These are phyloP conservation scores for Ceratobasidium sp. DNA, from an alignment of 1,284 basidiomycete genomes.

Conservation along the genomic window DNA sequence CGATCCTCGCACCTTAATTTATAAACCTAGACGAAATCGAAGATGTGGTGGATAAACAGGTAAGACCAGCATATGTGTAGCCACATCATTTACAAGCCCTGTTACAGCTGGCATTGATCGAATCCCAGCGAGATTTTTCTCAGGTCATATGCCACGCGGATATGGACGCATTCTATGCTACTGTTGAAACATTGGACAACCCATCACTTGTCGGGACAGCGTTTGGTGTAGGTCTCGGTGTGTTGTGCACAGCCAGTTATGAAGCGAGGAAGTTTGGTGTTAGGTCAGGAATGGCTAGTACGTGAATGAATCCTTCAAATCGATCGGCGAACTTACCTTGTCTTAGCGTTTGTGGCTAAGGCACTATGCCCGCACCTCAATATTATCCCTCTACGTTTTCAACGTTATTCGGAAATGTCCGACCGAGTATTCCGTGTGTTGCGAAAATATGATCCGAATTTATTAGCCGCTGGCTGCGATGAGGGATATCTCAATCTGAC, in stretches of 20 bases:
- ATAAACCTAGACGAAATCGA: conserved; percentile 36
- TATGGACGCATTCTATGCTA: conserved; percentile 80
- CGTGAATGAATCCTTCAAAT: conserved; percentile 40
- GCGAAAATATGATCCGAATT: conserved; percentile 78
- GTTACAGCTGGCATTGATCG: conserved; percentile 73
- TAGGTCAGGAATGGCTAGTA: conserved; percentile 87
- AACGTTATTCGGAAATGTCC: conserved; percentile 77
- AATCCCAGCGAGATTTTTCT: conserved; percentile 77
- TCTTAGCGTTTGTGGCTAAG: conserved; percentile 82
- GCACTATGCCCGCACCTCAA: conserved; percentile 94
- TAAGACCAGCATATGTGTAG: conserved; percentile 47
- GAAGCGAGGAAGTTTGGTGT: conserved; percentile 89
- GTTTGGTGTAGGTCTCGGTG: conserved; percentile 81
- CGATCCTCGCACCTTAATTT: background rate
- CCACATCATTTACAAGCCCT: background rate
- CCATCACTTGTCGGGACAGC: conserved; percentile 82
- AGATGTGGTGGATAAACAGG: conserved; percentile 35
- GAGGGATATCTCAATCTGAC: conserved; percentile 91
- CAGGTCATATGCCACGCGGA: conserved; percentile 87
- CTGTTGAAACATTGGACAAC: conserved; percentile 79
- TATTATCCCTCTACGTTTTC: conserved; percentile 67
- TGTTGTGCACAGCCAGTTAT: conserved; percentile 87
- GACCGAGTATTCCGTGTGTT: conserved; percentile 70
- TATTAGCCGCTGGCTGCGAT: conserved; percentile 83
- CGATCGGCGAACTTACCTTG: background rate